phyloP scores from a whole-genome alignment of 805 yeast genomes.

The Hanseniaspora thailandica region DNA sequence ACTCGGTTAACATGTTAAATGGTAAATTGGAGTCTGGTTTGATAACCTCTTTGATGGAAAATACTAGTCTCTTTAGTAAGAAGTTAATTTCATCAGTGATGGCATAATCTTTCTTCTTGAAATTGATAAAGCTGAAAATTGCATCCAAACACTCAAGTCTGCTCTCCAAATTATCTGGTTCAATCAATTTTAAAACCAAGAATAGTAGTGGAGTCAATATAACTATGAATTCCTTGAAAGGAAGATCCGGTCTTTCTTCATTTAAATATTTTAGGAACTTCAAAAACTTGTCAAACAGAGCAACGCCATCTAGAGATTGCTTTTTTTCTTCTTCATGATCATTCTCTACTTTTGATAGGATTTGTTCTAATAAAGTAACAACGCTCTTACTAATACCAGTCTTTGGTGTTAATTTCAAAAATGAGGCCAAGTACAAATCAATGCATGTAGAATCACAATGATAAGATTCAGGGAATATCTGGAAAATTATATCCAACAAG shows the following conservation, averaged over 20 bases:
- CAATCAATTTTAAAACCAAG: conserved; percentile 43
- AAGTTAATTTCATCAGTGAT: conserved; percentile 12
- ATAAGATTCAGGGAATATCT: conserved; percentile 70
- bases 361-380: conserved; percentile 58
- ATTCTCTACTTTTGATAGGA: conserved; percentile 24
- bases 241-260: conserved; percentile 50
- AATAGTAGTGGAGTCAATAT: conserved; percentile 56
- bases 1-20: background rate
- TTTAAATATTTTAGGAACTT: conserved; percentile 46
- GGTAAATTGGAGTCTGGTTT: background rate
- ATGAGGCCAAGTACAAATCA: conserved; percentile 59
- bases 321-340: background rate
- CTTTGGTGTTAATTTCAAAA: conserved; percentile 54
- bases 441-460: conserved; percentile 56
- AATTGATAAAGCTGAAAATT: conserved; percentile 45
- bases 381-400: conserved; percentile 59
- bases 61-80: conserved; percentile 5
- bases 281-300: conserved; percentile 57
- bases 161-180: conserved; percentile 37
- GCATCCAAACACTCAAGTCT: conserved; percentile 49
- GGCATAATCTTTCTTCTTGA: conserved; percentile 31
- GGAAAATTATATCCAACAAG: conserved; percentile 78
- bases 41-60: conserved; percentile 1
- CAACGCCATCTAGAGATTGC: conserved; percentile 17
- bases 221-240: conserved; percentile 51